phyloP scores from a whole-genome alignment of 805 yeast species.

The Yarrowia phangngaensis region DNA sequence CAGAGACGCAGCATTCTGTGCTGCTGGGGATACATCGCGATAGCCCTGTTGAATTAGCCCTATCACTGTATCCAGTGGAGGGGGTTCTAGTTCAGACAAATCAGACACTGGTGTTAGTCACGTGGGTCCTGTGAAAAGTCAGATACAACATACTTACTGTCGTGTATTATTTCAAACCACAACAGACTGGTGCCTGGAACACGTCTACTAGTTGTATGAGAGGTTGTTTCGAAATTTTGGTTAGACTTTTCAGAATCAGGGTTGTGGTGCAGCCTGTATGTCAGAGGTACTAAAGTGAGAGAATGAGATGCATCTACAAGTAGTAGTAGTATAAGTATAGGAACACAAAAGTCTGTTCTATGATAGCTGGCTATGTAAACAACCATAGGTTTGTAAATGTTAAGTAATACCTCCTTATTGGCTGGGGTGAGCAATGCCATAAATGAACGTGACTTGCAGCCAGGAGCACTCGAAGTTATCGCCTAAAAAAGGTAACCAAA shows the following conservation, averaged over 20 bases:
- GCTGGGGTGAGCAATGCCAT: no score
- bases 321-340: neutral
- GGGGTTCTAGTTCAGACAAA: slow-evolving; percentile 13
- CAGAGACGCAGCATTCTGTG: slow-evolving; percentile 20
- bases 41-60: slow-evolving; percentile 21
- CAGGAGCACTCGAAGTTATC: no score
- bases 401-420: no score
- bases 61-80: slow-evolving; percentile 20
- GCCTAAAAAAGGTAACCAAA: no score
- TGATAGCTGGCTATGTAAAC: no score
- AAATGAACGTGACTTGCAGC: no score
- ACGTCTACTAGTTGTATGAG: neutral
- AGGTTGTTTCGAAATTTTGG: slow-evolving; percentile 1
- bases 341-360: no score
- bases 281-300: neutral
- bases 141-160: slow-evolving; percentile 10
- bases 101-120: slow-evolving; percentile 18
- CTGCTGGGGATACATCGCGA: slow-evolving; percentile 4
- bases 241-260: slow-evolving; percentile 9
- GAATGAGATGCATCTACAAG: neutral
- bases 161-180: slow-evolving; percentile 5
- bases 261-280: slow-evolving; percentile 14
- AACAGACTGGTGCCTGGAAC: neutral
- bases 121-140: neutral
- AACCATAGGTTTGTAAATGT: no score